Base-by-base conservation (phyloP, 768 basidiomycete species). In the Tulasnella sp. region DNA sequence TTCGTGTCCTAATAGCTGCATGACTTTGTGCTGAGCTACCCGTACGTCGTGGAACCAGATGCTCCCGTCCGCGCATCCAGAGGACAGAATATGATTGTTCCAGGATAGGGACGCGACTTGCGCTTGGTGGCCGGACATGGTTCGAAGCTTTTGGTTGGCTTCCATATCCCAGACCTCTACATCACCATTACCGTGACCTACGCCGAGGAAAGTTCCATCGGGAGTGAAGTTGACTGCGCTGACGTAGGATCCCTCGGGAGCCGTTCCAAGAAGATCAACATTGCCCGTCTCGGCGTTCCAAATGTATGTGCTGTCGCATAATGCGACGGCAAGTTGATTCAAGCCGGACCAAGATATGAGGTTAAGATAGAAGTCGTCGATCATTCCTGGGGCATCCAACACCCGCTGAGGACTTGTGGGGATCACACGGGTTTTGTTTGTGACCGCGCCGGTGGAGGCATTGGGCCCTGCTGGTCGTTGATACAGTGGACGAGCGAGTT, bases 1-100 rank as follows among this genome's bases (percentile, higher is more conserved):
- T 0, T 87, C 88, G 77, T 99, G 96, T 0, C 95, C 95, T 1
- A 90, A 81, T 26, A 99, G 82, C 75, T 97, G 93, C 81, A 91
- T 90, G 26, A 95, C 92, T 78, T 95, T 91, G 80, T 99, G 94
- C 35, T 88, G 82, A 5, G 89, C 87, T 8, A 96, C 82, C 3
- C 97, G 86, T 0, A 99, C 95, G 78, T 99, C 97, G 76, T 96
- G 94, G 79, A 98, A 94, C 85, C 92, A 92, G 76, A 99, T 97
- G 74, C 92, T 92, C 0, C 97, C 97, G 77, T 97, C 95, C 14
- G 88, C 88, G 76, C 95, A 96, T 0, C 95, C 97, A 0, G 90
- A 92, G 35, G 86, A 90, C 44, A 98, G 82, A 44, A 97, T 83
- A 75, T 95, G 94, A 39, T 88, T 84, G 79, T 90, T 84, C 97